Percentiles rank a stretch among this genome's conserved stretches.
Evolutionary conservation across 176 grass and related monocot genomes (phyloP).

Genomic region (Areca catechu): DNA sequence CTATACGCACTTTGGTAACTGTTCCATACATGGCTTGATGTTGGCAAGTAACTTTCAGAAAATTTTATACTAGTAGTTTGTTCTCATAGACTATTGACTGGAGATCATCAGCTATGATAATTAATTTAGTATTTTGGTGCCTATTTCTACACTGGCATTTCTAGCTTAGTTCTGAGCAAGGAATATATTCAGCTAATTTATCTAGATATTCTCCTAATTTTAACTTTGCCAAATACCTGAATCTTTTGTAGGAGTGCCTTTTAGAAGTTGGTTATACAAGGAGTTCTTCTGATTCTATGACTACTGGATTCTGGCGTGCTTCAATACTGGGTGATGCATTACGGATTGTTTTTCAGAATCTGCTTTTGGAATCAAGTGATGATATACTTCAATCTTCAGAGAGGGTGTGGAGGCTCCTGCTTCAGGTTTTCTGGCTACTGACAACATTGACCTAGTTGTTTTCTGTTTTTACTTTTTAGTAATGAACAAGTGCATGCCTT

Average conservation of each 20-base stretch:
- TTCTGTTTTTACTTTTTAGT: not conserved
- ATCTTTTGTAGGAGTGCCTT: conserved; percentile 70
- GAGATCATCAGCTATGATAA: no score
- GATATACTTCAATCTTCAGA: conserved; percentile 89
- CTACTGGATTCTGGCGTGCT: conserved; percentile 57
- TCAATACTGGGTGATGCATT: conserved; percentile 88
- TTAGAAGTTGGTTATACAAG: conserved; percentile 75
- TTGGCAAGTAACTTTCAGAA: no score
- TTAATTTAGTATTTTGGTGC: no score
- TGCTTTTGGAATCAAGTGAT: conserved; percentile 93
- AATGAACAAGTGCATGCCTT: not conserved
- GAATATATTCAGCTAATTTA: no score
- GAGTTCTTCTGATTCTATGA: conserved; percentile 35
- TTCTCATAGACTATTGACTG: no score
- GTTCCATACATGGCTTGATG: not conserved
- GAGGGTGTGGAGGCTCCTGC: conserved; percentile 87
- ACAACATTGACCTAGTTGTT: no score
- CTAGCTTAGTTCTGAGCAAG: no score
- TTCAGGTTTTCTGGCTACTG: conserved; percentile 49
- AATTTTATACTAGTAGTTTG: no score
- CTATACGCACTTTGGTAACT: conserved; percentile 80
- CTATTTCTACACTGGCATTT: no score
- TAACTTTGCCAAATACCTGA: conserved; percentile 16
- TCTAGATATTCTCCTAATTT: not conserved
- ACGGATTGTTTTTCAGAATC: conserved; percentile 88